Base-by-base conservation (phyloP, 148 eudicot genomes). In the Vaccinium macrocarpon region DNA sequence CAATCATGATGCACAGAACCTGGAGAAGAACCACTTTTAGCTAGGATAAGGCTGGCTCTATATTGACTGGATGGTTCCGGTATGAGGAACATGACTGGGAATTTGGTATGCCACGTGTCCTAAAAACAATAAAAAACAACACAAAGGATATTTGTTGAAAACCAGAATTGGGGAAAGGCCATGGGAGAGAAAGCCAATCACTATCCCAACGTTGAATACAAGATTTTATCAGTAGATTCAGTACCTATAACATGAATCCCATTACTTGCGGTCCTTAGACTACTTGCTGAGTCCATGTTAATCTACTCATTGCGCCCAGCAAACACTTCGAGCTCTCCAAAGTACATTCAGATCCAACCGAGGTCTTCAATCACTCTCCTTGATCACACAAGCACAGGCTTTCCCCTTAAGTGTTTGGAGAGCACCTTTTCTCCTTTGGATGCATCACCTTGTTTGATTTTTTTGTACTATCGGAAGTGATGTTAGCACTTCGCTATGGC, bases 1-100 rank as follows among this genome's bases (percentile, higher is more conserved):
- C 66, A n/a, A 53, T 46, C 78, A 75, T 75, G 14, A 48, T 46
- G 50, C 78, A 48, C 78, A 73, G n/a, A 42, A 35, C 78, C 18
- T 71, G 77, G 50, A 19, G 51, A 42, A 74, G 25, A 74, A 11
- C 77, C 77, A 74, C 52, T 42, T 42, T 15, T 74, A 18, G 23
- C 19, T 4, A 71, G 75, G 75, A 15, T 71, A 51, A 53, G 15
- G n/a, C 21, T 78, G 61, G 64, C 64, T 23, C 16, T 64, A 3
- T 64, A 25, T 64, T 64, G 15, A 29, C 71, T 25, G 71, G 70
- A 64, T 7, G 19, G 8, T 61, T 21, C 23, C 4, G 5, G 71
- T 64, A 23, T 9, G 35, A 64, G 35, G 71, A 64, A 64, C 56
- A 2, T 12, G 9, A 46, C 23, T 62, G 68, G 32, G 51, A 49